Evolutionary conservation across 495 filamentous ascomycete genomes (phyloP).

Genomic region (Aspergillus indologenus): DNA sequence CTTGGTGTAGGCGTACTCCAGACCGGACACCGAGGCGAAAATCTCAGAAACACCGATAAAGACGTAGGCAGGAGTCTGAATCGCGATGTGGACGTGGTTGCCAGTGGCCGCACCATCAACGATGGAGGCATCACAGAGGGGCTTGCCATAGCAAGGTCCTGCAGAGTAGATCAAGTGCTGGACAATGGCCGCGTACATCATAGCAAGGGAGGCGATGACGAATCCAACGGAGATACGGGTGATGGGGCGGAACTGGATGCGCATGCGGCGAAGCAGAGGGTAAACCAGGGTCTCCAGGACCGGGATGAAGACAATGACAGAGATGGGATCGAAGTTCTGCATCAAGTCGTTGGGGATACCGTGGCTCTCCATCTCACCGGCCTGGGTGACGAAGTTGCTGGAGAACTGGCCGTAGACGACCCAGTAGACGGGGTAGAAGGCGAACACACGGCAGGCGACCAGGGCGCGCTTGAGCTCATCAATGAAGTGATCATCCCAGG

Average conservation of each 20-base stretch:
- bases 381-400: conserved; percentile 57
- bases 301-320: conserved; percentile 70
- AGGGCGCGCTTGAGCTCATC: conserved; percentile 60
- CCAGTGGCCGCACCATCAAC: conserved; percentile 32
- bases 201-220: conserved; percentile 59
- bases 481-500: conserved; percentile 62
- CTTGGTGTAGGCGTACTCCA: conserved; percentile 81
- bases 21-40: conserved; percentile 65
- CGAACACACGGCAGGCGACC: conserved; percentile 59
- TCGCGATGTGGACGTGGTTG: conserved; percentile 60
- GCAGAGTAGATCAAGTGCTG: conserved; percentile 69
- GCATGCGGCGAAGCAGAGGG: conserved; percentile 59
- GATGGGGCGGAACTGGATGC: conserved; percentile 67
- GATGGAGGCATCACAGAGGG: conserved; percentile 32
- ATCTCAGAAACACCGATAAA: conserved; percentile 73
- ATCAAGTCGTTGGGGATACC: conserved; percentile 72
- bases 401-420: conserved; percentile 59
- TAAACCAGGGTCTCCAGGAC: conserved; percentile 66
- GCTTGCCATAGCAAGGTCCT: conserved; percentile 46
- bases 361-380: conserved; percentile 52
- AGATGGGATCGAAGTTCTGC: conserved; percentile 71
- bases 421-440: conserved; percentile 60
- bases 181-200: conserved; percentile 64
- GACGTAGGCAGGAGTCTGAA: conserved; percentile 67
- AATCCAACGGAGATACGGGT: conserved; percentile 74